Evolutionary conservation across 805 yeast genomes (phyloP), one percentile per base, ranked within the genome.

Genomic region (Babjeviella inositovora): DNA sequence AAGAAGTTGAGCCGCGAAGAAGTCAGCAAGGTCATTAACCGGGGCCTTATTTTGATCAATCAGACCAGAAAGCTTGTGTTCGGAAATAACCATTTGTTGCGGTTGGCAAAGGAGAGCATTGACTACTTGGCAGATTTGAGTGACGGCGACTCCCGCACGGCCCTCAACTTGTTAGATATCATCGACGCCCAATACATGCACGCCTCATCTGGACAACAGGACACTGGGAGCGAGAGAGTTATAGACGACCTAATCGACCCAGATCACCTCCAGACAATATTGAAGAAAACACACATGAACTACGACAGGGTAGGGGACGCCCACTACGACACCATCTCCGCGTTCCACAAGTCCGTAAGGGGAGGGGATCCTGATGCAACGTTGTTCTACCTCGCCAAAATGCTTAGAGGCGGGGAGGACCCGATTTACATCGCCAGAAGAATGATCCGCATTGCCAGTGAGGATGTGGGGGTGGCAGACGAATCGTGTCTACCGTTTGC

Each of bases 321-420:
- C 4, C 98, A 90, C 44, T 90, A 90, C 45, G 99, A 90, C 43
- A 69, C 93, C 1, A 90, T 90, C 5, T 79, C 93, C 8, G 98
- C 98, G 1, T 77, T 90, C 33, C 99, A 90, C 50, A 90, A 90
- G 39, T 67, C 93, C 0, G 66, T 90, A 0, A 58, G 99, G 27
- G 99, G 99, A 0, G 64, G 80, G 0, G 74, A 87, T 37, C 74
- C 85, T 1, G 81, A 90, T 50, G 97, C 96, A 0, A 73, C 97
- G 0, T 49, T 90, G 29, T 85, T 72, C 43, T 90, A 90, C 39
- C 49, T 90, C 11, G 87, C 73, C 1, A 59, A 84, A 22, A 90
- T 90, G 98, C 54, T 90, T 2, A 62, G 68, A 32, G 92, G 93
- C 3, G 98, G 98, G 0, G 98, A 92, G 42, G 92, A 80, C 38